A percentile compares a stretch with the other conserved stretches of the same genome.
Conservation (phyloP, 148 eudicot genomes). For the Camellia lanceoleosa region DNA sequence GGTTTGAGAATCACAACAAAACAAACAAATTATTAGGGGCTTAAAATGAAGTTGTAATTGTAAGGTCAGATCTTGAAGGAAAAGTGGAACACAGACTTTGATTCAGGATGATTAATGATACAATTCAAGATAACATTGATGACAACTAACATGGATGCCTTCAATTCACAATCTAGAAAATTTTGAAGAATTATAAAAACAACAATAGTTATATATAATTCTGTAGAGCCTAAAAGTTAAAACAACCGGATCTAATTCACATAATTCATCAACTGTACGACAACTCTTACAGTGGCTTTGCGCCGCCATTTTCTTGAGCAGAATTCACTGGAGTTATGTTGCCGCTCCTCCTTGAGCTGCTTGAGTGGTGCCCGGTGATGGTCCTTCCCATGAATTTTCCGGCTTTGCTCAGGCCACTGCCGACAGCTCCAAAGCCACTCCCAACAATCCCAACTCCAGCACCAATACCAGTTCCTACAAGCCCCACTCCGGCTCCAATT, state of each 20-base stretch:
- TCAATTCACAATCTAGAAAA: no score
- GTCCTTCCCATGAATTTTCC: constrained; percentile 94
- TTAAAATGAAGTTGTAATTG: no score
- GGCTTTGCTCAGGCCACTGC: constrained; percentile 77
- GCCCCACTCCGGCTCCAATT: constrained; percentile 63
- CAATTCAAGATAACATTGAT: no score
- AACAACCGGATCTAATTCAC: background rate
- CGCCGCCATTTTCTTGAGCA: constrained; percentile 58
- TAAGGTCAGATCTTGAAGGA: no score
- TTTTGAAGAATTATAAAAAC: no score
- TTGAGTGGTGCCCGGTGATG: constrained; percentile 52
- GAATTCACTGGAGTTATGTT: constrained; percentile 52
- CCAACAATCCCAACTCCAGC: constrained; percentile 58
- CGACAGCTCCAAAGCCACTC: constrained; percentile 69
- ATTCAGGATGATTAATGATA: no score
- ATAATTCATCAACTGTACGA: background rate
- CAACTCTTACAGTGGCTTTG: constrained; percentile 33
- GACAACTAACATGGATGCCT: no score
- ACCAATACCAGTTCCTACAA: constrained; percentile 64
- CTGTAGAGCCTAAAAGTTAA: background rate
- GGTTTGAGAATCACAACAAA: no score
- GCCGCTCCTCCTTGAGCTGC: constrained; percentile 49
- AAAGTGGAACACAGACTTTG: no score
- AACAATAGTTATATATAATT: no score
- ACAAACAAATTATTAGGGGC: no score